Evolutionary conservation across 306 rosid genomes (phyloP).

Genomic region (Corylus avellana): DNA sequence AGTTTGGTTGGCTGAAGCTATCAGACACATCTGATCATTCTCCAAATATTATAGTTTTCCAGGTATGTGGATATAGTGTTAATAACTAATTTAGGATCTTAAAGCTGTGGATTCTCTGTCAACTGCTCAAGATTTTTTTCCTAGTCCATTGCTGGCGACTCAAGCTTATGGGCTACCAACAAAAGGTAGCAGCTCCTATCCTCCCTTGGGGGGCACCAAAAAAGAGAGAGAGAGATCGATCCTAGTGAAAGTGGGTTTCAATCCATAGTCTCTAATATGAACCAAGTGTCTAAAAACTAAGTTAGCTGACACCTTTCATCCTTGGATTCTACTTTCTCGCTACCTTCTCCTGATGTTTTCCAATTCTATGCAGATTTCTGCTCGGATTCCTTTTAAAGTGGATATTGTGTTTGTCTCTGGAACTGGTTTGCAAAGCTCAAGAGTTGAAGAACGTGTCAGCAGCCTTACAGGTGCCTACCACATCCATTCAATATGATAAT

Average conservation of each 20-base stretch:
- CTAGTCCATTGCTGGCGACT: not conserved
- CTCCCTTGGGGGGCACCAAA: not conserved
- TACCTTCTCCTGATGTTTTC: constrained; percentile 11
- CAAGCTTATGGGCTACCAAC: not conserved
- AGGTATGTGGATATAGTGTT: constrained; percentile 51
- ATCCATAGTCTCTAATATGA: not conserved
- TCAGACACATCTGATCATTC: constrained; percentile 68
- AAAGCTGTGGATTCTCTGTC: not conserved
- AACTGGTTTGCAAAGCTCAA: constrained; percentile 53
- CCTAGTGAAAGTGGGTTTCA: not conserved
- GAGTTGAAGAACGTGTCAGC: constrained; percentile 63
- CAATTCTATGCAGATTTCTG: constrained; percentile 59
- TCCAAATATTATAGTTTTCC: constrained; percentile 80
- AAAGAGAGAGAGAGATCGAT: not conserved
- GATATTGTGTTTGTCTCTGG: constrained; percentile 79
- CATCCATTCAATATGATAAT: constrained; percentile 7
- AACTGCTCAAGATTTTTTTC: not conserved
- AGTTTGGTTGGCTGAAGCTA: constrained; percentile 64
- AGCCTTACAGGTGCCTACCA: constrained; percentile 71
- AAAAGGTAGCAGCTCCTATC: not conserved
- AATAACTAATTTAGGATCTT: not conserved
- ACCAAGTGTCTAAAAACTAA: not conserved
- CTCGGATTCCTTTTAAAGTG: constrained; percentile 70
- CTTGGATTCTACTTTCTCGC: constrained; percentile 16
- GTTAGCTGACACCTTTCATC: constrained; percentile 1